These are phyloP conservation scores for Baorangia bicolor DNA, from an alignment of 768 basidiomycete species.

Conservation along the genomic window DNA sequence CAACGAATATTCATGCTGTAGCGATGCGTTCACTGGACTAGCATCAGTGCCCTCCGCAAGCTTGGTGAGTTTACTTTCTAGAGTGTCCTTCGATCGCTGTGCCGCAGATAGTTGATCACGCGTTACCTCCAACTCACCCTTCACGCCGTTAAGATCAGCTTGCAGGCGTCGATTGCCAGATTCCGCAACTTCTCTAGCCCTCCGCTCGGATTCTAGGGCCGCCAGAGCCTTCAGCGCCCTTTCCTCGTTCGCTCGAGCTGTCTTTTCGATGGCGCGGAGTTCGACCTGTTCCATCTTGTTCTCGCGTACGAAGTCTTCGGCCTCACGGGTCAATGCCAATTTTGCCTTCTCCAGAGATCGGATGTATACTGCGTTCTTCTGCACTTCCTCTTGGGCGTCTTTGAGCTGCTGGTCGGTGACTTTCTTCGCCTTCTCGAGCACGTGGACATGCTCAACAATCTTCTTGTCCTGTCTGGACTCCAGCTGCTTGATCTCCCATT, in stretches of 20 bases:
- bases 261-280: constrained; percentile 69
- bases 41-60: constrained; percentile 61
- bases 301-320: constrained; percentile 77
- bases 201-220: constrained; percentile 67
- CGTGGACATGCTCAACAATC: constrained; percentile 98
- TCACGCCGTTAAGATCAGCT: constrained; percentile 54
- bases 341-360: constrained; percentile 87
- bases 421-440: constrained; percentile 92
- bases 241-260: constrained; percentile 59
- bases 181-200: constrained; percentile 64
- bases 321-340: constrained; percentile 67
- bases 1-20: constrained; percentile 63
- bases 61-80: constrained; percentile 66
- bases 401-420: constrained; percentile 89
- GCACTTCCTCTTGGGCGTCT: constrained; percentile 76
- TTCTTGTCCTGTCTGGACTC: constrained; percentile 92
- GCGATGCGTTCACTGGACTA: constrained; percentile 52
- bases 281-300: constrained; percentile 68
- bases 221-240: constrained; percentile 52
- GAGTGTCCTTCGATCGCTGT: constrained; percentile 60
- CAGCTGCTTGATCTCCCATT: constrained; percentile 85
- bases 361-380: constrained; percentile 71
- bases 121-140: constrained; percentile 56
- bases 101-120: constrained; percentile 50
- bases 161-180: constrained; percentile 58